Base-by-base conservation (phyloP, 169 alveolate species). In the Theileria equi region DNA sequence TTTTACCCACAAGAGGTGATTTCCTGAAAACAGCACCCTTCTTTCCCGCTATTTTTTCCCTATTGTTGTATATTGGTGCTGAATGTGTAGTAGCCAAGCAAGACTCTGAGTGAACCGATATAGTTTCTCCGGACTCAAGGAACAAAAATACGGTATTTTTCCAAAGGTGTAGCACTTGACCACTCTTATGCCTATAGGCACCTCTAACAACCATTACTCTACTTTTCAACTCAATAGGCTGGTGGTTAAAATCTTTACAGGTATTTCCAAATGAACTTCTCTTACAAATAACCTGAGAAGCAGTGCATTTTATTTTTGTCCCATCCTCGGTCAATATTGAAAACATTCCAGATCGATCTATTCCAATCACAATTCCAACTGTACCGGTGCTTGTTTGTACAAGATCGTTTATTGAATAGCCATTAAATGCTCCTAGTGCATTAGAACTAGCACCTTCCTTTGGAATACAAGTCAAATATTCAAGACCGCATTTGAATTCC, bases 341-440 rank as follows among this genome's bases (percentile, higher is more conserved):
- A 36, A 88, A 65, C 17, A 74, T 67, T 25, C 84, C 82, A 58
- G 73, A 81, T 21, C 84, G 80, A 59, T 87, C 92, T 16, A 90
- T 85, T 50, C 81, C 81, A 3, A 85, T 82, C 44, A 90, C 66
- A n/a, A 90, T 83, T 10, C 94, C 94, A n/a, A 90, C 80, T 11
- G 74, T 82, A 16, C 94, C 93, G 55, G 77, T 86, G 26, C 72
- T 71, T 8, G 89, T 66, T 53, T 90, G 94, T 5, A 90, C 87
- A 13, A 90, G 61, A 38, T 90, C 94, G 6, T 90, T 91, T 16
- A 90, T 74, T 28, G 87, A 84, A 47, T 81, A 90, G 0, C 94
- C 94, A 44, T 90, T 88, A 32, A 90, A 71, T 10, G 89, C 78
- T 8, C 79, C 80, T n/a, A 76, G 59, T 36, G 65, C 59, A 19